These are phyloP conservation scores for Fibroporia radiculosa DNA, from an alignment of 768 basidiomycete species.

Conservation along the genomic window DNA sequence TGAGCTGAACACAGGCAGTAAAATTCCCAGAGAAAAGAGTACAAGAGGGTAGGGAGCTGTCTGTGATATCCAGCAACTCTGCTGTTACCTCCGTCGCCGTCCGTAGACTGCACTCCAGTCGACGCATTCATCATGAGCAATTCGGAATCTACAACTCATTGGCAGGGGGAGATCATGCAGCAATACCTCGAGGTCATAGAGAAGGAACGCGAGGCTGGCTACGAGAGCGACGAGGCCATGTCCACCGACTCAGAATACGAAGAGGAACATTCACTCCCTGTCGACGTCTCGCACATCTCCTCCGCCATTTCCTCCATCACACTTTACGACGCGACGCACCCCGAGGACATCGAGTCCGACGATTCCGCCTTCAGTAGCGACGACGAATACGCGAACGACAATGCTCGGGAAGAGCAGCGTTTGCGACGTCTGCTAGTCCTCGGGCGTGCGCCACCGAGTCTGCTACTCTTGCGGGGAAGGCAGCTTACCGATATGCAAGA, in stretches of 20 bases:
- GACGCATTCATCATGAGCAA: neutral
- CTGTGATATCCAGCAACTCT: neutral
- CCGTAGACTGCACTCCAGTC: neutral
- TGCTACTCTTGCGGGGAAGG: neutral
- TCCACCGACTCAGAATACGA: conserved; percentile 6
- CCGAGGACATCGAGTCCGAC: conserved; percentile 3
- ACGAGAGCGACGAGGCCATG: conserved; percentile 3
- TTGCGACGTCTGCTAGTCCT: neutral
- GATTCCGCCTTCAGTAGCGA: conserved; percentile 6
- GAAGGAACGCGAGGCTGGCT: neutral
- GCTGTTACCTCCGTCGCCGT: neutral
- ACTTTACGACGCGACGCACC: neutral
- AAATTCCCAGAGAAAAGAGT: no score
- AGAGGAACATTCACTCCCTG: neutral
- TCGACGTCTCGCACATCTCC: neutral
- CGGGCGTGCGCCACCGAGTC: neutral
- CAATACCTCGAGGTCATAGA: neutral
- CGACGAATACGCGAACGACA: conserved; percentile 3
- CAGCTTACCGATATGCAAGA: conserved; percentile 1
- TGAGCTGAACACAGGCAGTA: no score
- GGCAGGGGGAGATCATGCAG: neutral
- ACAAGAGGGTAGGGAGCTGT: neutral
- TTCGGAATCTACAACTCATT: neutral
- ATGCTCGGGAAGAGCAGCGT: neutral
- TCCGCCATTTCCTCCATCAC: neutral